phyloP scores from a whole-genome alignment of 331 rosid genomes.

The Prunus yedoensis region DNA sequence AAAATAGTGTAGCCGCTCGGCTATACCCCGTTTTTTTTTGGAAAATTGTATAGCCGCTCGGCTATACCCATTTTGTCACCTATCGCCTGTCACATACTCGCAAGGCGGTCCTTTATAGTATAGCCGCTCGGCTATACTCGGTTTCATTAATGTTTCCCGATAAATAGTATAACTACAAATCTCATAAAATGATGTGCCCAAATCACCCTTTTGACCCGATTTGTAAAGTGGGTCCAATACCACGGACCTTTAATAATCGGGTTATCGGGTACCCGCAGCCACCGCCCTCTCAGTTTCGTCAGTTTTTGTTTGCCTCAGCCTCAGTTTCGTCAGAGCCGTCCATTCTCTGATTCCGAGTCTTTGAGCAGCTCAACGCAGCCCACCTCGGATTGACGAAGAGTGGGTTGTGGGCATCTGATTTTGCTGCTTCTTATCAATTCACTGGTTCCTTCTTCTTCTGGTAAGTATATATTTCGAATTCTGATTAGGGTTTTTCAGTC shows the following conservation, averaged over 20 bases:
- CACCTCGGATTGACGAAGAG: slow-evolving; percentile 14
- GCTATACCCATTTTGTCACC: no score
- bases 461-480: slow-evolving; percentile 28
- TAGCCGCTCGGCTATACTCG: no score
- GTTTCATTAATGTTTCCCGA: no score
- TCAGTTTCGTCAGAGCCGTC: not conserved
- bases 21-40: no score
- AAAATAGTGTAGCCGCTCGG: no score
- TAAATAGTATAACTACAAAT: no score
- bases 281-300: not conserved
- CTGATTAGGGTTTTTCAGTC: slow-evolving; percentile 13
- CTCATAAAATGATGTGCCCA: not conserved
- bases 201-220: not conserved
- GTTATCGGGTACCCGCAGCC: not conserved
- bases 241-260: not conserved
- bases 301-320: not conserved
- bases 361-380: slow-evolving; percentile 20
- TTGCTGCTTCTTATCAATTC: slow-evolving; percentile 48
- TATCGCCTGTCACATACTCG: no score
- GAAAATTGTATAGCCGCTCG: no score
- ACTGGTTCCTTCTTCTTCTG: slow-evolving; percentile 45
- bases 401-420: slow-evolving; percentile 43
- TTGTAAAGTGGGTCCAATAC: not conserved
- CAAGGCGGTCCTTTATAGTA: no score
- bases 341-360: slow-evolving; percentile 4